These are phyloP conservation scores for Tricharina praecox DNA, from an alignment of 495 filamentous ascomycete genomes.

Conservation along the genomic window DNA sequence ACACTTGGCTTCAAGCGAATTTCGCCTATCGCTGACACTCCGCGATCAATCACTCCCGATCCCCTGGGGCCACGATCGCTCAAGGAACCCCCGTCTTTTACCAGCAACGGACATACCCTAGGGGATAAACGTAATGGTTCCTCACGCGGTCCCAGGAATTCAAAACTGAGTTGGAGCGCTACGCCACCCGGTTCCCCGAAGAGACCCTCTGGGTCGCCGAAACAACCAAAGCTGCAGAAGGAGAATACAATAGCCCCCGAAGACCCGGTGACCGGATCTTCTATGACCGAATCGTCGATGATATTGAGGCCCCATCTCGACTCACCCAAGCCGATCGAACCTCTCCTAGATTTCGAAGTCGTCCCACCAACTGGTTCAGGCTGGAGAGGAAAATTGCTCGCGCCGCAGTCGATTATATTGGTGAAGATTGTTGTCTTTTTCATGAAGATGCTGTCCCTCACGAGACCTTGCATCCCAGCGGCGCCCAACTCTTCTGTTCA, in stretches of 20 bases:
- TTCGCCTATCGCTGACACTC: slow-evolving; percentile 38
- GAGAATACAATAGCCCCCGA: no score
- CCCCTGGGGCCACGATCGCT: not conserved
- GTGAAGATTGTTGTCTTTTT: slow-evolving; percentile 37
- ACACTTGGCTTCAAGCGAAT: slow-evolving; percentile 43
- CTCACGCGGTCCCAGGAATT: no score
- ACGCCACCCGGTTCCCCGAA: not conserved
- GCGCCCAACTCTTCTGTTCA: slow-evolving; percentile 40
- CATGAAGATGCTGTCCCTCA: slow-evolving; percentile 37
- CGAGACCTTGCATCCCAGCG: slow-evolving; percentile 44
- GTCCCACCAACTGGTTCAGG: not conserved
- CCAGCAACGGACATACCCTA: not conserved
- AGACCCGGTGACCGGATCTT: no score
- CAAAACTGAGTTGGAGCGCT: not conserved
- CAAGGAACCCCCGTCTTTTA: not conserved
- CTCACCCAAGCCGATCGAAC: slow-evolving; percentile 9
- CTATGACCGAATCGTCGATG: slow-evolving; percentile 30
- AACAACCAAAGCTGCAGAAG: not conserved
- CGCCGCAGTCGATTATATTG: slow-evolving; percentile 22
- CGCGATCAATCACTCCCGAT: slow-evolving; percentile 25
- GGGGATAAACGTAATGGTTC: no score
- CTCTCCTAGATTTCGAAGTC: not conserved
- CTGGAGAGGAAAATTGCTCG: not conserved
- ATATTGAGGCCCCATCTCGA: slow-evolving; percentile 41
- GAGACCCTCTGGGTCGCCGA: not conserved